Evolutionary conservation across 177 flowering plant species (phyloP).

Genomic region (Telopea speciosissima): DNA sequence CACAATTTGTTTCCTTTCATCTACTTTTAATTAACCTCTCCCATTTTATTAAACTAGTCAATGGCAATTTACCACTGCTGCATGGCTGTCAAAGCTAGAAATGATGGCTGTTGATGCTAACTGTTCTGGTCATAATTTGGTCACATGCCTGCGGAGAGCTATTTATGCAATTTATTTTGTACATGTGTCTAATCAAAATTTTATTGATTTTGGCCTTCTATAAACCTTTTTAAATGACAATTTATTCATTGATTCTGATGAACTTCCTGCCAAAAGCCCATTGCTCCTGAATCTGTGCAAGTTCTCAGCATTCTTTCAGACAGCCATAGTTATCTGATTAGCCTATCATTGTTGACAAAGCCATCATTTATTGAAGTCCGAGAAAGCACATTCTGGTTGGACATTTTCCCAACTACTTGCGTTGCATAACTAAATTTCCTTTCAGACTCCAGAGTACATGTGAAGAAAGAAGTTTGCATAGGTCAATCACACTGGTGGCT

Average conservation of each 20-base stretch:
- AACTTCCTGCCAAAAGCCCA: conserved; percentile 32
- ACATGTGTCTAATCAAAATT: conserved; percentile 53
- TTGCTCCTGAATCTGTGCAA: conserved; percentile 45
- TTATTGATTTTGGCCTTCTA: conserved; percentile 33
- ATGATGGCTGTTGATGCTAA: conserved; percentile 50
- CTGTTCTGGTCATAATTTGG: conserved; percentile 24
- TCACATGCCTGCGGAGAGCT: conserved; percentile 35
- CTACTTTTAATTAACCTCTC: too few relatives aligned
- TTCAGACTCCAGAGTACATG: conserved; percentile 25
- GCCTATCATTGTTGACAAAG: conserved; percentile 25
- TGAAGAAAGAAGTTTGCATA: conserved; percentile 34
- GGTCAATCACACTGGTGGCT: conserved; percentile 20
- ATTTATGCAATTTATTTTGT: conserved; percentile 48
- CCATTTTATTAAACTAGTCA: conserved; percentile 34
- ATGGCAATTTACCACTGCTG: conserved; percentile 36
- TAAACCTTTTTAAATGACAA: conserved; percentile 4
- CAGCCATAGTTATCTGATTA: conserved; percentile 32
- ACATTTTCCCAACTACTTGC: conserved; percentile 34
- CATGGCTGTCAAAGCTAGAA: conserved; percentile 46
- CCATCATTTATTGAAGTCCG: conserved; percentile 54
- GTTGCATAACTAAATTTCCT: conserved; percentile 27
- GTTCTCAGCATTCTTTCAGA: conserved; percentile 43
- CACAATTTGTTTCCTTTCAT: too few relatives aligned
- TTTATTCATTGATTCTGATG: conserved; percentile 25
- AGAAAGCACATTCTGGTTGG: conserved; percentile 37